Evolutionary conservation across 208 protist species (phyloP), one percentile per base, ranked within the genome.

Genomic region (Trypanosomatidae sp.): DNA sequence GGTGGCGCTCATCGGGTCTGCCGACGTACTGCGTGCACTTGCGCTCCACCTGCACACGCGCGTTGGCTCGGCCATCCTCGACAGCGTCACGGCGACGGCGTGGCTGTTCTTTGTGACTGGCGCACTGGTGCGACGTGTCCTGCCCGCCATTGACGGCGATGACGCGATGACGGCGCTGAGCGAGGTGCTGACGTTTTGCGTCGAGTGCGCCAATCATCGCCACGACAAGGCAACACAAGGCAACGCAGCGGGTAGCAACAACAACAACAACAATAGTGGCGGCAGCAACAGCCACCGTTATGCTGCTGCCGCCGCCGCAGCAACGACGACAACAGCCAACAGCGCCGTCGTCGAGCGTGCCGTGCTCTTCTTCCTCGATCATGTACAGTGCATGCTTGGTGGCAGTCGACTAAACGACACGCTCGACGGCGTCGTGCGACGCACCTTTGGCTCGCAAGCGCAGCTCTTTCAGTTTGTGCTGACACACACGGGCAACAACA

Each of bases 391-490:
- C 43, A 50, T 88, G 3, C 61, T 92, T n/a, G 63, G 54, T 18
- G 60, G 54, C 2, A 55, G 33, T 19, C 74, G 71, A 18, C 42
- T 75, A 43, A 68, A 76, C 11, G 49, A 67, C 11, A 61, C 47
- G 21, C 54, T 88, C 23, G 63, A 44, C 25, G 43, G 32, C 18
- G 56, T 88, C 38, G 58, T 92, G 4, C 65, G 63, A 18, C 72
- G 79, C 51, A 60, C 78, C 24, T 92, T 92, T 60, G 60, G 75
- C 60, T 68, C 54, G 6, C 61, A 52, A 3, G 45, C 48, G n/a
- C 44, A 60, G 39, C 70, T 92, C 6, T 88, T 92, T 46, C 79
- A 88, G 41, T 92, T 92, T 46, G 65, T 84, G n/a, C 47, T 92
- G 19, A 83, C 48, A 52, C 77, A 74, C 55, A 78, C 56, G 1